Evolutionary conservation across 768 basidiomycete species (phyloP).

Genomic region (Lactarius deliciosus): DNA sequence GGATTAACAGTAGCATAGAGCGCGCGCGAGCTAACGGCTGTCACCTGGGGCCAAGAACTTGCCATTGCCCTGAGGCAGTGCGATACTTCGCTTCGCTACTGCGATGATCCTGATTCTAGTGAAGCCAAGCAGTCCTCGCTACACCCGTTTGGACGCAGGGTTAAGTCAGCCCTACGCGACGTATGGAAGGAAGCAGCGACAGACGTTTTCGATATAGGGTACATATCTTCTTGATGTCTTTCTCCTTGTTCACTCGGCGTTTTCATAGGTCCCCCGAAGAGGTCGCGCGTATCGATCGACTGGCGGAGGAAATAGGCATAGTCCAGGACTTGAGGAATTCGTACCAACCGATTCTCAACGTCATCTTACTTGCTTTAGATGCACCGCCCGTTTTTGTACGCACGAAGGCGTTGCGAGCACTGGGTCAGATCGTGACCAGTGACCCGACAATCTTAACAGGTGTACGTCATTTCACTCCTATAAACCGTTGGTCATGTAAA

Average conservation of each 20-base stretch:
- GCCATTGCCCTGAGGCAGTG: slow-evolving; percentile 65
- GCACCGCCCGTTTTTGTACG: slow-evolving; percentile 88
- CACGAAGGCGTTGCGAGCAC: slow-evolving; percentile 87
- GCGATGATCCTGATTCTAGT: slow-evolving; percentile 33
- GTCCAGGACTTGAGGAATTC: slow-evolving; percentile 74
- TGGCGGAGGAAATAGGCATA: slow-evolving; percentile 74
- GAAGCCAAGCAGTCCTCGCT: slow-evolving; percentile 38
- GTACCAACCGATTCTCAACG: slow-evolving; percentile 80
- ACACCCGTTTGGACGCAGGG: slow-evolving; percentile 49
- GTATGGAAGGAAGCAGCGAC: slow-evolving; percentile 69
- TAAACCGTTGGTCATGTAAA: slow-evolving; percentile 4
- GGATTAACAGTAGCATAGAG: slow-evolving; percentile 49
- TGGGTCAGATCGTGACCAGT: slow-evolving; percentile 86
- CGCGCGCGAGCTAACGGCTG: slow-evolving; percentile 77
- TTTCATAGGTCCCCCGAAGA: slow-evolving; percentile 66
- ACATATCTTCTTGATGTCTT: slow-evolving; percentile 31
- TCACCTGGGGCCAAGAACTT: slow-evolving; percentile 80
- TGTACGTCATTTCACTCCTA: slow-evolving; percentile 44
- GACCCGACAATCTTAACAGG: slow-evolving; percentile 80
- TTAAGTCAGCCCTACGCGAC: slow-evolving; percentile 64
- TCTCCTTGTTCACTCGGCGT: not conserved
- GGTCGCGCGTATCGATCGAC: slow-evolving; percentile 58
- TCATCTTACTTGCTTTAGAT: slow-evolving; percentile 77
- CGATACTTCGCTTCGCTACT: slow-evolving; percentile 49
- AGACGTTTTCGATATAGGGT: slow-evolving; percentile 87